phyloP scores from a whole-genome alignment of 2,329 filamentous ascomycete genomes.

The Plenodomus tracheiphilus region DNA sequence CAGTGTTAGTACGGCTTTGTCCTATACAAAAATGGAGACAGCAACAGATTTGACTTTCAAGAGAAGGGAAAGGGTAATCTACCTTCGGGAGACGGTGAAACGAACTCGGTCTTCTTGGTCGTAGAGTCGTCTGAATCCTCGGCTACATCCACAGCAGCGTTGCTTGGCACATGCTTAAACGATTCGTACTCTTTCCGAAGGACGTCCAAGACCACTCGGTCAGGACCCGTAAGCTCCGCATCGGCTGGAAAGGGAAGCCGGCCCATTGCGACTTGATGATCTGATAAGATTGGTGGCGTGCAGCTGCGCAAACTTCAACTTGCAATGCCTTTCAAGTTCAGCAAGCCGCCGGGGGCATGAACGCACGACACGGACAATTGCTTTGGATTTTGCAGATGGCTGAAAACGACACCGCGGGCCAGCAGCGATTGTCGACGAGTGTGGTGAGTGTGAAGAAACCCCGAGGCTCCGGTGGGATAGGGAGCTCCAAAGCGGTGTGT shows the following conservation, averaged over 20 bases:
- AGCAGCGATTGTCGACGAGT: not conserved
- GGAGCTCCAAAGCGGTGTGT: not conserved
- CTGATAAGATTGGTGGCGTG: slow-evolving; percentile 2
- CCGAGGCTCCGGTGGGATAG: not conserved
- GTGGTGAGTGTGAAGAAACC: not conserved
- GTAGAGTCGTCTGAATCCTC: slow-evolving; percentile 31
- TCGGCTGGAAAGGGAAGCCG: slow-evolving; percentile 35
- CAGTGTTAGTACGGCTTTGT: slow-evolving; percentile 1
- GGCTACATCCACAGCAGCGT: slow-evolving; percentile 9
- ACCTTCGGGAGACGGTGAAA: slow-evolving; percentile 38
- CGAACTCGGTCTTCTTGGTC: slow-evolving; percentile 30
- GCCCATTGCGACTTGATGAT: slow-evolving; percentile 23
- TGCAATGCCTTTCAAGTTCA: not conserved
- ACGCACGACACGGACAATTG: not conserved
- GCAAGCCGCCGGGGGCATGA: too few relatives aligned
- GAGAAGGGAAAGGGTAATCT: not conserved
- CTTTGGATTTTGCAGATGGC: not conserved
- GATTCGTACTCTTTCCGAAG: slow-evolving; percentile 35
- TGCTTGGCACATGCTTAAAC: slow-evolving; percentile 7
- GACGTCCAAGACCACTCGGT: slow-evolving; percentile 35
- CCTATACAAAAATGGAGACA: not conserved
- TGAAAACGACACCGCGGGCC: not conserved
- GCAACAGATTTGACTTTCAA: not conserved
- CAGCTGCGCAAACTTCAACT: not conserved
- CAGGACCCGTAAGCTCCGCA: slow-evolving; percentile 35